phyloP scores from a whole-genome alignment of 1,284 basidiomycete genomes.

The Quambalaria eucalypti region DNA sequence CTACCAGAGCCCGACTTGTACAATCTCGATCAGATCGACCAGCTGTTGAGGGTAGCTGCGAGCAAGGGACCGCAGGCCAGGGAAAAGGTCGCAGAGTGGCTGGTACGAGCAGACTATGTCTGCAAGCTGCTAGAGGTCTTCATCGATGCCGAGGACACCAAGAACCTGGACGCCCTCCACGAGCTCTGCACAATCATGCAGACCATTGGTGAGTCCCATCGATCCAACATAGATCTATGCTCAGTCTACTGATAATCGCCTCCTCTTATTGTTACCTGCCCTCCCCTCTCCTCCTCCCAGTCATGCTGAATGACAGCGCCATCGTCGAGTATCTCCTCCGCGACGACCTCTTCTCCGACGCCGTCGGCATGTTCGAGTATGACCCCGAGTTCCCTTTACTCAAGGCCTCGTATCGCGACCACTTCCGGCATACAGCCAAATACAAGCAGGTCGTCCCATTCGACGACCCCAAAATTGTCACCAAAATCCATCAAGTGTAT shows the following conservation, averaged over 20 bases:
- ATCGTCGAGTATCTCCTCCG: constrained; percentile 91
- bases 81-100: constrained; percentile 66
- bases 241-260: not conserved
- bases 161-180: constrained; percentile 79
- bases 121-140: constrained; percentile 74
- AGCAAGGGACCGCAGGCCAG: constrained; percentile 52
- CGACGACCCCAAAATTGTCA: constrained; percentile 33
- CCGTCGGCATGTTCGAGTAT: constrained; percentile 96
- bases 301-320: constrained; percentile 86
- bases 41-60: constrained; percentile 30
- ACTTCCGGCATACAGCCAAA: constrained; percentile 67
- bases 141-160: constrained; percentile 80
- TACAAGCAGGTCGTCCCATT: constrained; percentile 53
- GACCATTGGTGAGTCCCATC: constrained; percentile 70
- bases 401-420: constrained; percentile 93
- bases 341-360: constrained; percentile 83
- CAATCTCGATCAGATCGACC: constrained; percentile 45
- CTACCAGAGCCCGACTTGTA: constrained; percentile 46
- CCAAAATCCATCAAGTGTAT: constrained; percentile 85
- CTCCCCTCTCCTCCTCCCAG: constrained; percentile 50
- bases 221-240: not conserved
- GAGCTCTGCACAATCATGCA: constrained; percentile 85
- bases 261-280: not conserved
- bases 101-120: constrained; percentile 67
- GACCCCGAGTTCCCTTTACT: constrained; percentile 84